phyloP scores from a whole-genome alignment of 2,329 filamentous ascomycete species.

The Ampelomyces quisqualis region DNA sequence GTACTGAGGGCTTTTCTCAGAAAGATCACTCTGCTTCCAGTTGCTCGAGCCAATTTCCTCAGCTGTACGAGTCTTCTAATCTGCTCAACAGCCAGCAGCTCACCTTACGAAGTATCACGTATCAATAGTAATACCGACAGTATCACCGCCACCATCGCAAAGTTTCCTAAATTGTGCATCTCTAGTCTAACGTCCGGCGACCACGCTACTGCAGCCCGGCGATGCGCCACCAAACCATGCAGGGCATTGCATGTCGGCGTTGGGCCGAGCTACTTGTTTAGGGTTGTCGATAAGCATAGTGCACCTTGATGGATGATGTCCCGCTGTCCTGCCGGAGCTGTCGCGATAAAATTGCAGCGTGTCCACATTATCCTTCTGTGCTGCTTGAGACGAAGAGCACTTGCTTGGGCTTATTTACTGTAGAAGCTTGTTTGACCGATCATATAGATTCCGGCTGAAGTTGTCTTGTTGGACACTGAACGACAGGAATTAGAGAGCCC shows the following conservation, averaged over 20 bases:
- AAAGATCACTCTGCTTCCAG: background rate
- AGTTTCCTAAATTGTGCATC: constrained; percentile 16
- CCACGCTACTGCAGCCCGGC: constrained; percentile 17
- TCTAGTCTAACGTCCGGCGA: constrained; percentile 12
- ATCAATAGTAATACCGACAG: background rate
- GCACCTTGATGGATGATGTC: constrained; percentile 18
- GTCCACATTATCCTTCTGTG: constrained; percentile 2
- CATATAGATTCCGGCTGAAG: no score
- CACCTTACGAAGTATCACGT: constrained; percentile 1
- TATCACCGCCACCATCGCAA: constrained; percentile 7
- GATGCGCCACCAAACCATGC: constrained; percentile 5
- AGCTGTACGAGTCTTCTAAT: background rate
- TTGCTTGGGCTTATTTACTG: constrained; percentile 2
- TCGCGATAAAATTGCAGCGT: constrained; percentile 10
- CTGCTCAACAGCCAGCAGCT: background rate
- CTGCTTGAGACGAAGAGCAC: background rate
- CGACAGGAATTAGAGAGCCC: no score
- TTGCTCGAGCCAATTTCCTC: background rate
- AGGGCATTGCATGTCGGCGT: no score
- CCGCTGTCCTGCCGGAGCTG: constrained; percentile 5
- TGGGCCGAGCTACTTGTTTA: no score
- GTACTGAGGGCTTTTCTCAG: no score
- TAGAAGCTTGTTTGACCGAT: no score
- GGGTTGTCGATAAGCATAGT: constrained; percentile 13
- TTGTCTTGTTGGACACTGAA: no score